A percentile compares a stretch with the other conserved stretches of the same genome.
Conservation (phyloP, 495 filamentous ascomycete genomes). For the Halenospora varia region DNA sequence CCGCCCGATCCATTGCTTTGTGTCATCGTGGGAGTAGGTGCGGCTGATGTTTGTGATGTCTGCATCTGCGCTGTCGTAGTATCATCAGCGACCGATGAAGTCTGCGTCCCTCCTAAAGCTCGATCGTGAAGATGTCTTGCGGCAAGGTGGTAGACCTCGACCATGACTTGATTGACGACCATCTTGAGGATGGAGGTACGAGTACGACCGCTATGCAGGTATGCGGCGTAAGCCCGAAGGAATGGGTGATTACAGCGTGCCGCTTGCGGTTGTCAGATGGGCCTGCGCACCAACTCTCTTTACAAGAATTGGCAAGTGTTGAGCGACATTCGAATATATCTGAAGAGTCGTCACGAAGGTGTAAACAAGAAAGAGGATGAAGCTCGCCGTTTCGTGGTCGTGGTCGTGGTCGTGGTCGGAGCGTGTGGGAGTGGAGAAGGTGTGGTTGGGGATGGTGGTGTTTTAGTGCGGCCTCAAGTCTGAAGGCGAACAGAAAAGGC, state of each 20-base stretch:
- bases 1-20: constrained; percentile 30
- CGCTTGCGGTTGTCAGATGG: neutral
- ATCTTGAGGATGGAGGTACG: constrained; percentile 1
- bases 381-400: neutral
- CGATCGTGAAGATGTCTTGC: constrained; percentile 10
- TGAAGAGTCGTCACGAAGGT: neutral
- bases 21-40: constrained; percentile 5
- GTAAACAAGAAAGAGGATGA: neutral
- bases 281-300: neutral
- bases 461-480: neutral
- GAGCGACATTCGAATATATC: neutral
- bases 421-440: neutral
- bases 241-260: neutral
- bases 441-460: neutral
- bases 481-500: neutral
- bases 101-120: constrained; percentile 8
- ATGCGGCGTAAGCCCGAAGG: constrained; percentile 5
- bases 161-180: constrained; percentile 18
- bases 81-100: neutral
- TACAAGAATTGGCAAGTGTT: neutral
- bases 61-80: constrained; percentile 2
- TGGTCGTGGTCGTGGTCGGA: neutral
- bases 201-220: constrained; percentile 4
- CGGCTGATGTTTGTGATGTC: constrained; percentile 1
- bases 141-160: constrained; percentile 18